phyloP scores from a whole-genome alignment of 2,329 filamentous ascomycete species.

The Leptographium wingfieldii region DNA sequence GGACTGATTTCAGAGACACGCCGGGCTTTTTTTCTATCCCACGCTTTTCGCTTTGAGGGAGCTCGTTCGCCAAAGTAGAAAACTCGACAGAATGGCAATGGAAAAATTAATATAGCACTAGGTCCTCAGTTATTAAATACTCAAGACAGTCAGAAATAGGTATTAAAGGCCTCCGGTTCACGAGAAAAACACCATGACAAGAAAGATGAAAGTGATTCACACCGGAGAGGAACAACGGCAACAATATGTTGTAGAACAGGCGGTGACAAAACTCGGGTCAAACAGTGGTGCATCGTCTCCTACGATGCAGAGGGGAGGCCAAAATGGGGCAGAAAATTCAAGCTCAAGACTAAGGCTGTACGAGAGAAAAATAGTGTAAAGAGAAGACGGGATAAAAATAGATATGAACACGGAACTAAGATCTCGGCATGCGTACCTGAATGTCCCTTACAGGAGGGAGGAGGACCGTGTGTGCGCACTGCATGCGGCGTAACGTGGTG shows the following conservation, averaged over 20 bases:
- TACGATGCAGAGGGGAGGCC: not conserved
- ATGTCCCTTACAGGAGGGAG: not conserved
- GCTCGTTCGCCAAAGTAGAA: not conserved
- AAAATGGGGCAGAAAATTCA: not conserved
- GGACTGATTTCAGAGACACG: not conserved
- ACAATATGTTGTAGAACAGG: not conserved
- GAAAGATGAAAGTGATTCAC: not conserved
- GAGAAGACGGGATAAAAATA: not conserved
- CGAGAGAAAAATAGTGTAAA: not conserved
- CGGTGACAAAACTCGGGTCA: not conserved
- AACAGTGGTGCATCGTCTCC: not conserved
- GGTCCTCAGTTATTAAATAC: not conserved
- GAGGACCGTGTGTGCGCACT: not conserved
- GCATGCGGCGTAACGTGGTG: conserved; percentile 1
- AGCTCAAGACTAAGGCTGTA: not conserved
- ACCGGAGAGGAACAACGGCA: not conserved
- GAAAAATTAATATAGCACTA: not conserved
- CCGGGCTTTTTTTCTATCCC: not conserved
- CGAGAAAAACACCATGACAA: not conserved
- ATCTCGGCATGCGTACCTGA: not conserved
- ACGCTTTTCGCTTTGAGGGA: not conserved
- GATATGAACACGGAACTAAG: not conserved
- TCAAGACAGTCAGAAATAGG: not conserved
- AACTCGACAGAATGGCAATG: not conserved
- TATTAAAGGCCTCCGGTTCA: not conserved